Conservation (phyloP, 495 filamentous ascomycete genomes). For the Saxophila tyrrhenica region DNA sequence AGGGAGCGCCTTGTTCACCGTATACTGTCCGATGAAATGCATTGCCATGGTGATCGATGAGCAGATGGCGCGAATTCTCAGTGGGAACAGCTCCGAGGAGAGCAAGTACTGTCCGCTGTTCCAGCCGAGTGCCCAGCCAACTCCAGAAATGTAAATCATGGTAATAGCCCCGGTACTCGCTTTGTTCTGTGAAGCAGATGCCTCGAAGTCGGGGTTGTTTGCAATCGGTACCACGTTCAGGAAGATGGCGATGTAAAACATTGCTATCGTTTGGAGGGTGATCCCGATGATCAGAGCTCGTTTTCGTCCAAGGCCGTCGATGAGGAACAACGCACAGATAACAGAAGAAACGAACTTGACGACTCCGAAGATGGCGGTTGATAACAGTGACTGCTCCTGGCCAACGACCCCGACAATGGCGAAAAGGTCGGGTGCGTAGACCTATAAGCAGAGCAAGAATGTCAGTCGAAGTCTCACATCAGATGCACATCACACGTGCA, state of each 20-base stretch:
- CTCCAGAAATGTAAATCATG: not conserved
- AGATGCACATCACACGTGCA: no score
- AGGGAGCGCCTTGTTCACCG: conserved; percentile 37
- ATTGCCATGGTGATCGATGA: conserved; percentile 23
- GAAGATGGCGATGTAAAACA: conserved; percentile 58
- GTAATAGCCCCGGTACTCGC: not conserved
- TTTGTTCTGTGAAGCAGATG: not conserved
- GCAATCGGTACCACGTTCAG: conserved; percentile 22
- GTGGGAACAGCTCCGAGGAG: conserved; percentile 57
- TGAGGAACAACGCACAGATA: conserved; percentile 54
- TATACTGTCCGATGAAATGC: conserved; percentile 59
- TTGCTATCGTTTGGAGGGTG: conserved; percentile 44
- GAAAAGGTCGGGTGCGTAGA: conserved; percentile 56
- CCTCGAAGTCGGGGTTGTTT: not conserved
- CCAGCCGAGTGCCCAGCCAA: not conserved
- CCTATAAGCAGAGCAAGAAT: no score
- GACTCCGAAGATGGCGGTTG: conserved; percentile 54
- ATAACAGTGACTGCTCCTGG: conserved; percentile 44
- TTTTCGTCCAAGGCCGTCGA: conserved; percentile 60
- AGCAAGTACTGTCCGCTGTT: conserved; percentile 52
- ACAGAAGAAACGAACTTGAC: conserved; percentile 50
- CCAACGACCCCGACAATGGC: conserved; percentile 46
- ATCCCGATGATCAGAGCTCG: conserved; percentile 53
- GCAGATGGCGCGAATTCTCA: conserved; percentile 21
- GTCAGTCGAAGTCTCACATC: no score